These are phyloP conservation scores for Pachysolen tannophilus DNA, from an alignment of 805 yeast genomes.

Conservation along the genomic window DNA sequence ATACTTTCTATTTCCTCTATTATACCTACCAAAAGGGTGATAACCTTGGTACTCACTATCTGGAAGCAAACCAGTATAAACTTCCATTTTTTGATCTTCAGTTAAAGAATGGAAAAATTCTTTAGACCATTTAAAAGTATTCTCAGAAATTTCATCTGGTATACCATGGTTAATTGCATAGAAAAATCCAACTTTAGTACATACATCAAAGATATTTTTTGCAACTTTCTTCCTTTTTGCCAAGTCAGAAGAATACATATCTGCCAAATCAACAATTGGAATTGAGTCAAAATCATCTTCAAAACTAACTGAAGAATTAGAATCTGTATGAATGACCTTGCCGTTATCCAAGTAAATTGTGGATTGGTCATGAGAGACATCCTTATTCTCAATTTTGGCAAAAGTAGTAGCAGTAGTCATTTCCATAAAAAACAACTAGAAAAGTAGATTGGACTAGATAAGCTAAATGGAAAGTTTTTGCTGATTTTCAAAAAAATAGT, in stretches of 20 bases:
- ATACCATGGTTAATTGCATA: slow-evolving; percentile 22
- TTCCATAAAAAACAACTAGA: too few relatives aligned
- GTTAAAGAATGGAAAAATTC: slow-evolving; percentile 18
- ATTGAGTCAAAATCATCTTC: slow-evolving; percentile 12
- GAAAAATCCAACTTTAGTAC: slow-evolving; percentile 23
- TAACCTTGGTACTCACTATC: slow-evolving; percentile 19
- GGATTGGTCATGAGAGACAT: too few relatives aligned
- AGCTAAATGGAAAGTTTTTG: too few relatives aligned
- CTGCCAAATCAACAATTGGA: slow-evolving; percentile 12
- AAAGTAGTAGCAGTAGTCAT: too few relatives aligned
- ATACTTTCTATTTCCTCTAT: slow-evolving; percentile 11
- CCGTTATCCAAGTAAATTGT: slow-evolving; percentile 4
- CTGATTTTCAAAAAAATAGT: too few relatives aligned
- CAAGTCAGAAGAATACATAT: slow-evolving; percentile 10
- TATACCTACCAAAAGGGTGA: slow-evolving; percentile 17
- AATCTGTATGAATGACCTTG: not conserved
- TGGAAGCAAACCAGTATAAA: slow-evolving; percentile 16
- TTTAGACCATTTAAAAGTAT: slow-evolving; percentile 15
- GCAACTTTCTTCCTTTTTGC: slow-evolving; percentile 15
- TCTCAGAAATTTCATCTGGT: slow-evolving; percentile 17
- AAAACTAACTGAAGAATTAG: not conserved
- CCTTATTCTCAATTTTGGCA: too few relatives aligned
- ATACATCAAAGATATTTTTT: slow-evolving; percentile 13
- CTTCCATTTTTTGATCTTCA: slow-evolving; percentile 18
- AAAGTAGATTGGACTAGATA: too few relatives aligned